Conservation (phyloP, 345 rosid genomes). For the Bretschneidera sinensis region DNA sequence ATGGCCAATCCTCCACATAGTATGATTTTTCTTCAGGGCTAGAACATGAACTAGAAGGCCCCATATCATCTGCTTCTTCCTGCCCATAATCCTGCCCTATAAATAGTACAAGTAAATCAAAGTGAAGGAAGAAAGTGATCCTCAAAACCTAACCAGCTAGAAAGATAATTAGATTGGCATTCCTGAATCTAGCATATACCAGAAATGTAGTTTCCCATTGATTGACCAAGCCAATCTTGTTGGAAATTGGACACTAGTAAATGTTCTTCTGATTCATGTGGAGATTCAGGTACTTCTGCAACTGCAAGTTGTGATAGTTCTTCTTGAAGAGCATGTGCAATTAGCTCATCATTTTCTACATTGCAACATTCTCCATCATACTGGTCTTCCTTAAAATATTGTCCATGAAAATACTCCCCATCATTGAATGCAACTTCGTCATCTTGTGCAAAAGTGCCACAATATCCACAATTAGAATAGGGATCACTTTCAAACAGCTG, state of each 20-base stretch:
- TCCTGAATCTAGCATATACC: constrained; percentile 28
- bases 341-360: constrained; percentile 47
- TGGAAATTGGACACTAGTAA: constrained; percentile 28
- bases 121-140: background rate
- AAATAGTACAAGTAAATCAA: constrained; percentile 6
- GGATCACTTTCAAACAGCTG: constrained; percentile 53
- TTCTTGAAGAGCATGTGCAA: constrained; percentile 62
- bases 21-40: constrained; percentile 43
- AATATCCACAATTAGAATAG: constrained; percentile 36
- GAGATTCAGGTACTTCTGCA: constrained; percentile 32
- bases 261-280: constrained; percentile 24
- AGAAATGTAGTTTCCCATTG: constrained; percentile 33
- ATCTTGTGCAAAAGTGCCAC: constrained; percentile 24
- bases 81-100: constrained; percentile 35
- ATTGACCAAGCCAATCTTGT: constrained; percentile 36
- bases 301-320: constrained; percentile 59
- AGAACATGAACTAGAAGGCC: constrained; percentile 40
- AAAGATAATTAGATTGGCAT: background rate
- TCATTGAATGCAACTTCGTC: constrained; percentile 22
- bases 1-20: constrained; percentile 38
- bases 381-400: constrained; percentile 34
- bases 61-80: constrained; percentile 39
- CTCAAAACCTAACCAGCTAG: background rate
- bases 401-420: constrained; percentile 34
- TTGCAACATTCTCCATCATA: constrained; percentile 26